A percentile compares a stretch with the other conserved stretches of the same genome.
Conservation (phyloP, 148 eudicot species). For the Chenopodium suecicum region DNA sequence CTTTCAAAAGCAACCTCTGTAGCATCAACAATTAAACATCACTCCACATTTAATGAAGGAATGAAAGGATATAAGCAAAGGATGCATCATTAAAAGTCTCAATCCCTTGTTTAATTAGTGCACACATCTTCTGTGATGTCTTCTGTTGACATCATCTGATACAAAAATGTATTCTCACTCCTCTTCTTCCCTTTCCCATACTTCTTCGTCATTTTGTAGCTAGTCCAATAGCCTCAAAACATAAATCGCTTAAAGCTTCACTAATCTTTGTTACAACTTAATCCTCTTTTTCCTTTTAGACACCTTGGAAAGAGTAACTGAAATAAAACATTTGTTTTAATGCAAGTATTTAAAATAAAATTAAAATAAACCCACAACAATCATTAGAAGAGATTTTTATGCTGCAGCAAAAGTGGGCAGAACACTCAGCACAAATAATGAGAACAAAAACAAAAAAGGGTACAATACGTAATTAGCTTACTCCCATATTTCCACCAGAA, state of each 20-base stretch:
- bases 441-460: background rate
- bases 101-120: too few species aligned
- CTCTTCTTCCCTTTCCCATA: background rate
- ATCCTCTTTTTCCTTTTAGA: background rate
- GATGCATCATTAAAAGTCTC: too few species aligned
- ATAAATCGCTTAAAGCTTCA: background rate
- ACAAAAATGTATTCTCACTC: background rate
- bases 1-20: too few species aligned
- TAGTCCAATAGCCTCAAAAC: background rate
- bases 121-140: background rate
- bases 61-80: too few species aligned
- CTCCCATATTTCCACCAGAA: conserved; percentile 91
- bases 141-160: too few species aligned
- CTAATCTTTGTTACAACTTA: background rate
- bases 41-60: too few species aligned
- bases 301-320: too few species aligned
- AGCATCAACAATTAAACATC: too few species aligned
- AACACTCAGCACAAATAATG: background rate
- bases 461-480: conserved; percentile 37
- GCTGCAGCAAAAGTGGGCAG: background rate
- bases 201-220: background rate
- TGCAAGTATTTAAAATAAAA: too few species aligned
- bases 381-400: too few species aligned
- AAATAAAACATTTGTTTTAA: background rate
- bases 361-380: too few species aligned